A percentile compares a stretch with the other conserved stretches of the same genome.
phyloP scores from a whole-genome alignment of 345 rosid species.

The Rhodamnia argentea region DNA sequence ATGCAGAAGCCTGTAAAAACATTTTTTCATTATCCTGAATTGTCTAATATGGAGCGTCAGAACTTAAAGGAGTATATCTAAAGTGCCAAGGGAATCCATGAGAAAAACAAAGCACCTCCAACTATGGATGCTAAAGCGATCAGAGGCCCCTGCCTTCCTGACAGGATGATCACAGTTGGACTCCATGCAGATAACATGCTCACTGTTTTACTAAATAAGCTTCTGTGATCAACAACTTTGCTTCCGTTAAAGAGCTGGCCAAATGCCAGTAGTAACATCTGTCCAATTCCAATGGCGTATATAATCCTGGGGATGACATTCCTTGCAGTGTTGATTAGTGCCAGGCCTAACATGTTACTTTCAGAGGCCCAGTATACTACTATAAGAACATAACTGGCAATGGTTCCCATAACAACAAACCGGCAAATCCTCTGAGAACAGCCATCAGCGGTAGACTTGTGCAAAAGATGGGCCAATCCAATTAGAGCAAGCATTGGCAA shows the following conservation, averaged over 20 bases:
- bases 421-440: conserved; percentile 24
- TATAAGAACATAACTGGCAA: conserved; percentile 53
- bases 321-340: conserved; percentile 20
- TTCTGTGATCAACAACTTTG: conserved; percentile 13
- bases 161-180: conserved; percentile 58
- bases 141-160: conserved; percentile 83
- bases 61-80: neutral
- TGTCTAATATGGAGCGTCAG: neutral
- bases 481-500: conserved; percentile 41
- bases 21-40: neutral
- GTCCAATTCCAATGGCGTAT: conserved; percentile 46
- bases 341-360: conserved; percentile 25
- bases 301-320: conserved; percentile 47
- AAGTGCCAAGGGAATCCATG: neutral
- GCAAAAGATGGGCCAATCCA: conserved; percentile 36
- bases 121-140: conserved; percentile 48
- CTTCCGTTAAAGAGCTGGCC: conserved; percentile 9
- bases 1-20: conserved; percentile 74
- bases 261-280: conserved; percentile 39
- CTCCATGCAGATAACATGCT: conserved; percentile 67
- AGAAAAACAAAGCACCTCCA: conserved; percentile 39
- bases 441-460: conserved; percentile 13
- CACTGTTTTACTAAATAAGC: conserved; percentile 26
- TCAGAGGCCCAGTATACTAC: conserved; percentile 68
- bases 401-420: conserved; percentile 40